Percentiles rank a stretch among this genome's conserved stretches.
Conservation (phyloP, 1,139 yeast genomes). For the Debaryomyces fabryi region DNA sequence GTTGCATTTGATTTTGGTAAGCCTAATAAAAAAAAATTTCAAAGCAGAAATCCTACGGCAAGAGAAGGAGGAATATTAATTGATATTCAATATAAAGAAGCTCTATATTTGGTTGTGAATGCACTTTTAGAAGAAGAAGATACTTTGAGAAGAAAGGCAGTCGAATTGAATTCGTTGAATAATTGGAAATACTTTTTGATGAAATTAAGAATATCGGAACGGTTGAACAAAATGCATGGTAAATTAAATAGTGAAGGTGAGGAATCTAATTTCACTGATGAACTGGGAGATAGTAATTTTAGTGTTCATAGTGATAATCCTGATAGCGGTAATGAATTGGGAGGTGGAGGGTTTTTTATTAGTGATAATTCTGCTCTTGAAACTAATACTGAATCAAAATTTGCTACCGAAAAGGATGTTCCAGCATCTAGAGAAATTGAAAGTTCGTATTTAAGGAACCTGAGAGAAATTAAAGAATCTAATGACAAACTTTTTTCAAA, state of each 20-base stretch:
- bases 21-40: slow-evolving; percentile 26
- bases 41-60: slow-evolving; percentile 56
- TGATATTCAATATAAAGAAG: slow-evolving; percentile 64
- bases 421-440: not conserved
- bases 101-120: slow-evolving; percentile 58
- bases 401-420: not conserved
- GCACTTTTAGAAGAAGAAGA: slow-evolving; percentile 58
- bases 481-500: slow-evolving; percentile 10
- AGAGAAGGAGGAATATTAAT: slow-evolving; percentile 78
- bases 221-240: slow-evolving; percentile 72
- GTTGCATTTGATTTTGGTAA: slow-evolving; percentile 77
- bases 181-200: slow-evolving; percentile 76
- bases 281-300: slow-evolving; percentile 3
- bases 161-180: slow-evolving; percentile 56
- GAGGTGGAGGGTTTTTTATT: slow-evolving; percentile 3
- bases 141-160: slow-evolving; percentile 47
- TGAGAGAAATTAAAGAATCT: slow-evolving; percentile 15
- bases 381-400: not conserved
- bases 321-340: slow-evolving; percentile 14
- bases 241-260: slow-evolving; percentile 1
- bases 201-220: slow-evolving; percentile 69
- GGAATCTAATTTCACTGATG: slow-evolving; percentile 2
- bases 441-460: not conserved
- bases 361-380: not conserved
- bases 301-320: slow-evolving; percentile 12